These are phyloP conservation scores for Penicillium antarcticum DNA, from an alignment of 495 filamentous ascomycete species.

Conservation along the genomic window DNA sequence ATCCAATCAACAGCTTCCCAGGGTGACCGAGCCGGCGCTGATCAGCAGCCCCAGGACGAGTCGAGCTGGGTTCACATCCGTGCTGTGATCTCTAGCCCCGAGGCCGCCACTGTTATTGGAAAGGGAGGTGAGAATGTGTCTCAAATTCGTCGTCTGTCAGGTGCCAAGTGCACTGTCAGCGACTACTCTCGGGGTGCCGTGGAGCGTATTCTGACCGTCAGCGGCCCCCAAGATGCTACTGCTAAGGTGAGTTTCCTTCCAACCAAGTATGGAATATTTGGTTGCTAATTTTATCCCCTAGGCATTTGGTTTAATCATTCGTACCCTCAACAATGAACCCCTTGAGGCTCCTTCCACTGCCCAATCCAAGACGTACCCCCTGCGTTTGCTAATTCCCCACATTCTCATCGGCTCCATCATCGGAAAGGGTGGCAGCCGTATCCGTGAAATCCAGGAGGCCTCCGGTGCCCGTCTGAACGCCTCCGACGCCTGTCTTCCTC, in stretches of 20 bases:
- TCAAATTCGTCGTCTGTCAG: conserved; percentile 84
- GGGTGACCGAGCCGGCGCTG: conserved; percentile 49
- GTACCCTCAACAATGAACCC: conserved; percentile 94
- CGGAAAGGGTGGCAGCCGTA: conserved; percentile 89
- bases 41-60: conserved; percentile 70
- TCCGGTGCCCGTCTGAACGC: conserved; percentile 96
- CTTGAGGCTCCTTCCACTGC: conserved; percentile 79
- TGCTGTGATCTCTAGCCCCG: conserved; percentile 91
- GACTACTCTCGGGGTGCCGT: conserved; percentile 96
- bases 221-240: conserved; percentile 89
- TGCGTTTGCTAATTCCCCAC: conserved; percentile 92
- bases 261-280: not conserved
- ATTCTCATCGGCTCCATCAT: conserved; percentile 98
- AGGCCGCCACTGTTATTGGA: conserved; percentile 96
- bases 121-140: conserved; percentile 99
- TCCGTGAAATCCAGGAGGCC: conserved; percentile 97
- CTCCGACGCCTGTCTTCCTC: conserved; percentile 86
- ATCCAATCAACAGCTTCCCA: conserved; percentile 63
- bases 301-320: conserved; percentile 97
- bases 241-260: conserved; percentile 71
- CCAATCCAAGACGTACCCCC: conserved; percentile 94
- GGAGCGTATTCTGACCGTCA: conserved; percentile 95
- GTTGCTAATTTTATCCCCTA: conserved; percentile 32
- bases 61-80: conserved; percentile 95
- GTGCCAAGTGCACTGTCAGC: conserved; percentile 96